Conservation (phyloP, 768 basidiomycete genomes). For the Lactarius trivialis region DNA sequence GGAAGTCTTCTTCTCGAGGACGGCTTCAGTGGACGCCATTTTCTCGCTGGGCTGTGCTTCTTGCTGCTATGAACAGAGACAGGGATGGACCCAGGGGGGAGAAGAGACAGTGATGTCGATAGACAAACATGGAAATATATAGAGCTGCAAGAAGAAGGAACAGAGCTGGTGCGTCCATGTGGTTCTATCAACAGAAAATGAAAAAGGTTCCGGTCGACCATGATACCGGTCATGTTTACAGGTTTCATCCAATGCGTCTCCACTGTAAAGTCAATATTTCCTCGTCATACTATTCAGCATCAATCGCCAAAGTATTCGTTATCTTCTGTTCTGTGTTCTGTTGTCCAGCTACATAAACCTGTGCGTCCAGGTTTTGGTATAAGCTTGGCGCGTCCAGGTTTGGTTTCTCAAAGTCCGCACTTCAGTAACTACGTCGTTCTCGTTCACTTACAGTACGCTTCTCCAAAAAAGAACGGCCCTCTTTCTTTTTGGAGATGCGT, state of each 20-base stretch:
- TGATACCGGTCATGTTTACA: neutral
- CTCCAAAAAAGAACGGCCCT: neutral
- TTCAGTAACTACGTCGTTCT: neutral
- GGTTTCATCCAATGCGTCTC: neutral
- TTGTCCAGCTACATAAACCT: too few relatives aligned
- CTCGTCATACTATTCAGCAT: too few relatives aligned
- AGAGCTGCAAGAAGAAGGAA: neutral
- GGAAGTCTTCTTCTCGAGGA: slow-evolving; percentile 25
- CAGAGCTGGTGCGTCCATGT: neutral
- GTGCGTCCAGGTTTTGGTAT: too few relatives aligned
- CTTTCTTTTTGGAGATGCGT: neutral
- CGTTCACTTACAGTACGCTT: neutral
- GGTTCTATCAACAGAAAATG: neutral
- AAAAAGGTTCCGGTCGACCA: neutral
- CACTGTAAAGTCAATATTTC: too few relatives aligned
- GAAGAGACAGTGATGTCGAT: neutral
- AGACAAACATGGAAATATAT: neutral
- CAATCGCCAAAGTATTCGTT: neutral
- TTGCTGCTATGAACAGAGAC: slow-evolving; percentile 6
- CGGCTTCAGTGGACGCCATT: neutral
- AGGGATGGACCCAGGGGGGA: neutral
- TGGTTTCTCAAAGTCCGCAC: neutral
- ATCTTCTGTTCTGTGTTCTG: too few relatives aligned
- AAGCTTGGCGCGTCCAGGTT: too few relatives aligned
- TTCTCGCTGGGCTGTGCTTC: neutral